Evolutionary conservation across 257 asterid species (phyloP).

Genomic region (Cynanchum wilfordii): DNA sequence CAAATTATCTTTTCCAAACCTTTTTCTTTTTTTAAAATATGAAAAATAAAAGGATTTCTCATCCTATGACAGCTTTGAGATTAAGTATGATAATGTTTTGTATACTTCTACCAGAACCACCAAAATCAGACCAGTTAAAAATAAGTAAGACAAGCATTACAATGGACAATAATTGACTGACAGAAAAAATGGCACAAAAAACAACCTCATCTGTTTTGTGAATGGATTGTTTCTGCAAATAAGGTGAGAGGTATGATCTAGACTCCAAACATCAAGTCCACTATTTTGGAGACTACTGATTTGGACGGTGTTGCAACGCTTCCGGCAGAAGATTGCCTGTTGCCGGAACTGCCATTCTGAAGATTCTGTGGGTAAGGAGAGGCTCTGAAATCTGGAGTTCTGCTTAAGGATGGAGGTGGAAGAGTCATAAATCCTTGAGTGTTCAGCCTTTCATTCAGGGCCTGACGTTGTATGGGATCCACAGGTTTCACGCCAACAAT

Average conservation of each 20-base stretch:
- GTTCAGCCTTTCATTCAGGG: slow-evolving; percentile 62
- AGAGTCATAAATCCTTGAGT: slow-evolving; percentile 75
- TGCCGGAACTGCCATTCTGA: slow-evolving; percentile 52
- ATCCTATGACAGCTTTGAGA: neutral
- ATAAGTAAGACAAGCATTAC: neutral
- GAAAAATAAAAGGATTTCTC: neutral
- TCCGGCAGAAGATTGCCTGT: slow-evolving; percentile 51
- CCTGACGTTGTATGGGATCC: slow-evolving; percentile 76
- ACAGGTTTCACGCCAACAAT: slow-evolving; percentile 88
- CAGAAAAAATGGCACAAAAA: neutral
- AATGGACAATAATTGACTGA: neutral
- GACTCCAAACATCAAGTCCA: slow-evolving; percentile 93
- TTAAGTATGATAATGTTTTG: neutral
- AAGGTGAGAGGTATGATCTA: slow-evolving; percentile 15
- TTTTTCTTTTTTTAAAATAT: no score
- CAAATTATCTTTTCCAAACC: no score
- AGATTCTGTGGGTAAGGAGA: slow-evolving; percentile 55
- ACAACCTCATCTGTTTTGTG: neutral
- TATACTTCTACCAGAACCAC: neutral
- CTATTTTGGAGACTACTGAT: slow-evolving; percentile 78
- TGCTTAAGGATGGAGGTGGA: slow-evolving; percentile 51
- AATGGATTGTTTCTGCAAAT: neutral
- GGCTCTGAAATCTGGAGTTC: slow-evolving; percentile 45
- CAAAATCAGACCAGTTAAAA: neutral
- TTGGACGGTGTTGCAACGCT: slow-evolving; percentile 84